Evolutionary conservation across 2,329 filamentous ascomycete genomes (phyloP), one percentile per base, ranked within the genome.

Genomic region (Curvularia verruculosa): DNA sequence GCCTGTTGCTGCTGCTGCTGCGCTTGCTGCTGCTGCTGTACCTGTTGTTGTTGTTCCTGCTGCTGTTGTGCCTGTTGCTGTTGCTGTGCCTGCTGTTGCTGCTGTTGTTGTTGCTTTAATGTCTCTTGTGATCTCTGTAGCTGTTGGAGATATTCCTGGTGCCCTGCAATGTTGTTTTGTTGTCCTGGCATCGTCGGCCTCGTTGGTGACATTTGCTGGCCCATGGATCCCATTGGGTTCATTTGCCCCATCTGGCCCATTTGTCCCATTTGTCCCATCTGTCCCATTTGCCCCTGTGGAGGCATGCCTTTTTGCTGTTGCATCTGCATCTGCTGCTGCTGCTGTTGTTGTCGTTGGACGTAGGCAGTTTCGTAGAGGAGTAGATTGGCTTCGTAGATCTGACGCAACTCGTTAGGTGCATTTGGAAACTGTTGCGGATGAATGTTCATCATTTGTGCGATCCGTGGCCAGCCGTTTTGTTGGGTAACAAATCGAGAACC

Each of bases 331-430:
- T 41, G 54, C 54, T 81, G 77, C 65, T 75, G 76, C 51, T 77
- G 72, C 59, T 86, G 85, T 65, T 85, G 84, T 31, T 82, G 79
- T 65, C 85, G 84, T 31, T 82, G 79, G 34, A 83, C 71, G 80
- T 84, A 89, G 1, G 84, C 84, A 57, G 88, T 85, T 72, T 97
- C 93, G 63, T 96, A 97, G 29, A 87, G 84, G 24, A 84, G 79
- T 5, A 97, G 78, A 64, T 93, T 92, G 34, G 85, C 83, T 67
- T 92, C 88, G 75, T 95, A 96, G 6, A 91, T 83, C 26, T 84
- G 82, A 66, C 87, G 81, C 57, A 97, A 75, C 64, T 95, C 87
- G 56, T 85, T 83, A 2, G 86, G 82, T 0, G 90, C 91, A 9
- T 81, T 84, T 1, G 88, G 89, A 52, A 77, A 80, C 54, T 80